Percentiles rank a stretch among this genome's conserved stretches.
Evolutionary conservation across 2,329 filamentous ascomycete genomes (phyloP).

Genomic region (Escovopsis sp.): DNA sequence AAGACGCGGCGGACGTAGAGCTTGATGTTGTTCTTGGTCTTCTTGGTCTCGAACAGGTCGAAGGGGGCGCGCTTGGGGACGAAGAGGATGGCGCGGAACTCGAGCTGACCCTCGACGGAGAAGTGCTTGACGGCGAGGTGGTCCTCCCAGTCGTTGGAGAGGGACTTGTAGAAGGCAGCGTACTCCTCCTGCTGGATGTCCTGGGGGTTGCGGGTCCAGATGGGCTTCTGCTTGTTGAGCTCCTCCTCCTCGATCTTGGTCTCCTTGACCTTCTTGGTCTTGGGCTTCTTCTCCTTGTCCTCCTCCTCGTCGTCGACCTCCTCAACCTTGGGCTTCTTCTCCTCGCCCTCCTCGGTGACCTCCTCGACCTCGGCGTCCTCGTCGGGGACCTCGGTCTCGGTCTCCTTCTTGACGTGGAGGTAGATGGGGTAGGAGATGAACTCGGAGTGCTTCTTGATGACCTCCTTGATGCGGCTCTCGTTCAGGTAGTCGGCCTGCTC

Average conservation of each 20-base stretch:
- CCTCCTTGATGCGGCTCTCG: constrained; percentile 99
- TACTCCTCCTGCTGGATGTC: constrained; percentile 97
- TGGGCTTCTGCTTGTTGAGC: constrained; percentile 99
- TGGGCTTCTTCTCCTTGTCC: constrained; percentile 78
- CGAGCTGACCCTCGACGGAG: constrained; percentile 99
- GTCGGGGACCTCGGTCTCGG: constrained; percentile 94
- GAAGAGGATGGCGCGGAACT: constrained; percentile 99
- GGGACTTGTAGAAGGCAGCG: constrained; percentile 98
- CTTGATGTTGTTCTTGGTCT: constrained; percentile 99
- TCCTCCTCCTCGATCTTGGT: constrained; percentile 97
- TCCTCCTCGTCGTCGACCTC: constrained; percentile 81
- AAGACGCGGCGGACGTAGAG: constrained; percentile 99
- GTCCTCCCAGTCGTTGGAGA: constrained; percentile 99
- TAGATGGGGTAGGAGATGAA: constrained; percentile 99
- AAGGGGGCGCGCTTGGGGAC: constrained; percentile 99
- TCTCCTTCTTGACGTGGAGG: constrained; percentile 98
- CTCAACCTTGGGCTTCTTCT: constrained; percentile 94
- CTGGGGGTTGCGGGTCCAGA: constrained; percentile 96
- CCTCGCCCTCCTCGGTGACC: constrained; percentile 56
- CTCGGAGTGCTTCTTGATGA: constrained; percentile 99
- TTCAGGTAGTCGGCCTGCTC: constrained; percentile 98
- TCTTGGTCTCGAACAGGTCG: constrained; percentile 99
- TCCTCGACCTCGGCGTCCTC: constrained; percentile 71
- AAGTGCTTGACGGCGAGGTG: constrained; percentile 99
- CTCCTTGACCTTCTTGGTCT: constrained; percentile 99